Percentiles rank a stretch among this genome's conserved stretches.
Evolutionary conservation across 2,329 filamentous ascomycete genomes (phyloP).

Genomic region (Sclerotinia glacialis): DNA sequence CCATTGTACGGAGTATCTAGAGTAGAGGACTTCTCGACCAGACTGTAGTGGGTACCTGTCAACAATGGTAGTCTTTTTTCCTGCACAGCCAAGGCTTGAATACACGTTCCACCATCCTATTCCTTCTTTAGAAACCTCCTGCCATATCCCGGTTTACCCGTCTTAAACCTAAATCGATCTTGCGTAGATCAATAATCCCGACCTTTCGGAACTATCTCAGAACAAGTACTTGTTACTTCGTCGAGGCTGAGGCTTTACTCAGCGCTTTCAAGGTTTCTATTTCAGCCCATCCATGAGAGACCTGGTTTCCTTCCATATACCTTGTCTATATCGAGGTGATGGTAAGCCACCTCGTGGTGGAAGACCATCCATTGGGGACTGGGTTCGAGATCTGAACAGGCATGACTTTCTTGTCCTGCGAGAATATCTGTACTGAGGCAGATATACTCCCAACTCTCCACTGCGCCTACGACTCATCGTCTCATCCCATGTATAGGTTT

Average conservation of each 20-base stretch:
- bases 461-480: slow-evolving; percentile 33
- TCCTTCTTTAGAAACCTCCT: slow-evolving; percentile 21
- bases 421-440: slow-evolving; percentile 27
- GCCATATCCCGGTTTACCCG: slow-evolving; percentile 17
- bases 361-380: slow-evolving; percentile 35
- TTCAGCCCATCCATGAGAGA: slow-evolving; percentile 22
- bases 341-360: slow-evolving; percentile 25
- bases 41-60: slow-evolving; percentile 5
- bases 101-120: slow-evolving; percentile 21
- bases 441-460: slow-evolving; percentile 26
- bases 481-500: slow-evolving; percentile 28
- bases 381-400: slow-evolving; percentile 23
- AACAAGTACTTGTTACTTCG: slow-evolving; percentile 10
- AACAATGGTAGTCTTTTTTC: not conserved
- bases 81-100: slow-evolving; percentile 16
- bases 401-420: slow-evolving; percentile 19
- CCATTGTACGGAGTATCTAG: too few species aligned
- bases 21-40: slow-evolving; percentile 5
- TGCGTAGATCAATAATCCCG: slow-evolving; percentile 22
- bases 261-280: slow-evolving; percentile 21
- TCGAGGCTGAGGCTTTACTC: slow-evolving; percentile 25
- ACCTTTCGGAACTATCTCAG: slow-evolving; percentile 20
- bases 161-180: slow-evolving; percentile 23
- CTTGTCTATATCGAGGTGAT: slow-evolving; percentile 10
- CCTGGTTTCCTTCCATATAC: slow-evolving; percentile 8